Percentiles rank a stretch among this genome's conserved stretches.
These are phyloP conservation scores for Irpex rosettiformis DNA, from an alignment of 1,284 basidiomycete genomes.

Conservation along the genomic window DNA sequence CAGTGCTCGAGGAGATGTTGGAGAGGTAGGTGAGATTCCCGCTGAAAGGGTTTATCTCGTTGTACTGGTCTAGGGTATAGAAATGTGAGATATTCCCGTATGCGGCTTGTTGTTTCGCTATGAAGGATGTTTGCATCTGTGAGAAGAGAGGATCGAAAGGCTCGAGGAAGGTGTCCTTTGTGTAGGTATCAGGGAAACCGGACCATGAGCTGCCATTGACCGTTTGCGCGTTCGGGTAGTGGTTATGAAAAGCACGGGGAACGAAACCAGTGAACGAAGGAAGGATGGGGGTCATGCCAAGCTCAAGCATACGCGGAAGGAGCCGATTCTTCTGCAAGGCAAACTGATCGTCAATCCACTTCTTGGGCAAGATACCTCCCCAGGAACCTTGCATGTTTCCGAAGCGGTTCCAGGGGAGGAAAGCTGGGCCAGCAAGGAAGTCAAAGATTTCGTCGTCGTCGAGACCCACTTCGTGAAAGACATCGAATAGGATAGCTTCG, in stretches of 20 bases:
- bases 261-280: slow-evolving; percentile 44
- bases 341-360: slow-evolving; percentile 40
- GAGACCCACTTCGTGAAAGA: slow-evolving; percentile 37
- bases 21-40: slow-evolving; percentile 34
- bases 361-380: slow-evolving; percentile 32
- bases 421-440: slow-evolving; percentile 40
- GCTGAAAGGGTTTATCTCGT: slow-evolving; percentile 39
- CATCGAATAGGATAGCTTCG: slow-evolving; percentile 35
- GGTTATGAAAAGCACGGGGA: slow-evolving; percentile 29
- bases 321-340: slow-evolving; percentile 33
- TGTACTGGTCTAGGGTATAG: slow-evolving; percentile 46
- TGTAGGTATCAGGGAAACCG: slow-evolving; percentile 31
- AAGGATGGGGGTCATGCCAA: slow-evolving; percentile 43
- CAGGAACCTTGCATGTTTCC: slow-evolving; percentile 42
- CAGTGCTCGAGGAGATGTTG: slow-evolving; percentile 32
- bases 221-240: slow-evolving; percentile 37
- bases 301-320: slow-evolving; percentile 38
- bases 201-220: slow-evolving; percentile 34
- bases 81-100: slow-evolving; percentile 40
- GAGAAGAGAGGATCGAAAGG: slow-evolving; percentile 38
- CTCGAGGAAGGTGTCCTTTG: slow-evolving; percentile 39
- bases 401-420: slow-evolving; percentile 42
- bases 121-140: slow-evolving; percentile 37
- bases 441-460: slow-evolving; percentile 31
- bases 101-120: slow-evolving; percentile 36